Base-by-base conservation (phyloP, 1,139 yeast species). In the Sugiyamaella novakii region DNA sequence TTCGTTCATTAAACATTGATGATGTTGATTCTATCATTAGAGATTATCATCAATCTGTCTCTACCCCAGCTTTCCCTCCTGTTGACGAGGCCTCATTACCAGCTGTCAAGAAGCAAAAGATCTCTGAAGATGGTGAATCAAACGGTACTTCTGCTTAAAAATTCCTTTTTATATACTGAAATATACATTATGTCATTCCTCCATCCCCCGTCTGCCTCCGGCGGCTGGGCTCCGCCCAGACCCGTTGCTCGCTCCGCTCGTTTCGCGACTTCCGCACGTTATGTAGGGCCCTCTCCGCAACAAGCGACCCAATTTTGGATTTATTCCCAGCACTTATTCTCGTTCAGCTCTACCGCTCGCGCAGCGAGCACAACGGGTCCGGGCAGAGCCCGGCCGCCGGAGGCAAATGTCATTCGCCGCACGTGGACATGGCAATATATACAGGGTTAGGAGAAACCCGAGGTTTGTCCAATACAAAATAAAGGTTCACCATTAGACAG, bases 11-110 rank as follows among this genome's bases (percentile, higher is more conserved):
- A 68, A 88, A 86, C 69, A 91, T 92, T 62, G 98, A 92, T 66
- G 98, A 92, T 73, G 98, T 92, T 50, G 98, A 92, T 71, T 88
- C 97, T 37, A 88, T 92, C 63, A 91, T 92, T 69, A 88, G 91
- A 73, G 95, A 89, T 60, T 92, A 70, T 82, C 98, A 92, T 66
- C 84, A 92, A 40, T 83, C 79, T 56, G 71, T 80, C 52, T 54
- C 70, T 40, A 75, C 80, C 5, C 80, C 80, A 38, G 48, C 50
- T 11, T 49, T 59, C 21, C 46, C 49, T 19, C 54, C 60, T 15
- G 55, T 53, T 34, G 56, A 43, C 19, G 60, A 53, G 24, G 57
- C 46, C 29, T 55, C 40, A n/a, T 59, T 49, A 35, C 62, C 63
- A 25, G 55, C 57, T 31, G 57, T 59, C 39, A 61, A 61, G 61